Percentiles rank a stretch among this genome's conserved stretches.
Evolutionary conservation across 495 filamentous ascomycete species (phyloP).

Genomic region (Letharia lupina): DNA sequence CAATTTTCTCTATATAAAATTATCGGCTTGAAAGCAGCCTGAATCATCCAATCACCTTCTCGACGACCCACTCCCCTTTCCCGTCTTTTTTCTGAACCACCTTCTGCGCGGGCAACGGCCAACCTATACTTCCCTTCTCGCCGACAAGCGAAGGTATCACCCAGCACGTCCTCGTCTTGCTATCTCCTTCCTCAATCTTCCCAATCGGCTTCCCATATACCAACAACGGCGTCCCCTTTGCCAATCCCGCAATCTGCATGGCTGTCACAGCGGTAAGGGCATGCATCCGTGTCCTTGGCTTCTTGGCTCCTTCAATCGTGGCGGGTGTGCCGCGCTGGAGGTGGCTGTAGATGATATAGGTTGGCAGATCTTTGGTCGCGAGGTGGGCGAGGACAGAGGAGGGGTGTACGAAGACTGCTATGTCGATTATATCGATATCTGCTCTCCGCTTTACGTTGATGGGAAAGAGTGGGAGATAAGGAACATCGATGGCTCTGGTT

Average conservation of each 20-base stretch:
- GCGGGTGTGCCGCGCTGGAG: slow-evolving; percentile 61
- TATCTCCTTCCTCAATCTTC: slow-evolving; percentile 58
- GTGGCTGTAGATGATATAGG: slow-evolving; percentile 80
- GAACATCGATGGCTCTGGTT: slow-evolving; percentile 74
- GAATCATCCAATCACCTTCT: slow-evolving; percentile 31
- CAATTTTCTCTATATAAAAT: not conserved
- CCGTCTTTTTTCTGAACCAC: slow-evolving; percentile 67
- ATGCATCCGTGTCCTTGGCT: slow-evolving; percentile 81
- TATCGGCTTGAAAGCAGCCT: not conserved
- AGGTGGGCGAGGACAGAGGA: slow-evolving; percentile 67
- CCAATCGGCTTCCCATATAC: slow-evolving; percentile 82
- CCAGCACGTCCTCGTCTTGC: slow-evolving; percentile 63
- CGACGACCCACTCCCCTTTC: slow-evolving; percentile 70
- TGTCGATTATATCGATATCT: slow-evolving; percentile 33
- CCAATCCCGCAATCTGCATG: slow-evolving; percentile 66
- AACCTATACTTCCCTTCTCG: slow-evolving; percentile 60
- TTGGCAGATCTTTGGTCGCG: slow-evolving; percentile 64
- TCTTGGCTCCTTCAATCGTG: slow-evolving; percentile 38
- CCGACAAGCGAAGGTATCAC: slow-evolving; percentile 66
- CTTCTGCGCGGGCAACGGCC: slow-evolving; percentile 76
- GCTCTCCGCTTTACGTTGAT: slow-evolving; percentile 37
- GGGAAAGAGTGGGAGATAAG: slow-evolving; percentile 80
- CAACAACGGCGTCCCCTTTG: slow-evolving; percentile 77
- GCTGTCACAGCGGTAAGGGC: slow-evolving; percentile 70
- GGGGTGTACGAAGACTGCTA: slow-evolving; percentile 76